These are phyloP conservation scores for Aspergillus vadensis DNA, from an alignment of 2,329 filamentous ascomycete species.

Conservation along the genomic window DNA sequence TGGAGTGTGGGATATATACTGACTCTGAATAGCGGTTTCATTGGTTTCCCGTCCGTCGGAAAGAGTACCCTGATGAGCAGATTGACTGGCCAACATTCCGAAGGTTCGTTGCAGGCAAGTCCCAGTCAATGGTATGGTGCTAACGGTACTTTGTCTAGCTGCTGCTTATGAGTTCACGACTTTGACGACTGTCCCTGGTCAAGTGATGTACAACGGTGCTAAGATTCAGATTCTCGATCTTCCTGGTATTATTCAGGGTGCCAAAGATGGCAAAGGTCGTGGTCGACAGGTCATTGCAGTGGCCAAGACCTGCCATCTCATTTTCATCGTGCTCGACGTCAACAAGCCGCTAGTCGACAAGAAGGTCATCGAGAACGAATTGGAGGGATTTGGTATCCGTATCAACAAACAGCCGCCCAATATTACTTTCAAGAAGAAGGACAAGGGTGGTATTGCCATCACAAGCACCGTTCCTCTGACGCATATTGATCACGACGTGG, in stretches of 20 bases:
- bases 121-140: constrained; percentile 13
- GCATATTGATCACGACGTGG: constrained; percentile 82
- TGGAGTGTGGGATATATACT: constrained; percentile 16
- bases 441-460: constrained; percentile 95
- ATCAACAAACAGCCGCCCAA: constrained; percentile 98
- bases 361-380: constrained; percentile 87
- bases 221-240: constrained; percentile 98
- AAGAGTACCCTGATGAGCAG: constrained; percentile 97
- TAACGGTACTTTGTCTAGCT: constrained; percentile 48
- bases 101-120: constrained; percentile 54
- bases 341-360: constrained; percentile 99
- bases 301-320: constrained; percentile 96
- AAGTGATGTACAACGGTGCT: constrained; percentile 94
- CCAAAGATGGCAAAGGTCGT: constrained; percentile 96
- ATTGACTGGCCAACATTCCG: constrained; percentile 93
- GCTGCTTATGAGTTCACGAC: constrained; percentile 99
- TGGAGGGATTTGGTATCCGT: constrained; percentile 95
- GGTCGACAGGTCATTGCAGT: constrained; percentile 98
- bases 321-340: constrained; percentile 97
- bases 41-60: constrained; percentile 96
- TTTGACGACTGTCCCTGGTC: constrained; percentile 92
- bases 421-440: constrained; percentile 99
- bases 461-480: constrained; percentile 90
- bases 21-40: constrained; percentile 66
- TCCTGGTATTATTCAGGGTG: constrained; percentile 97